Conservation (phyloP, 129 eudicot species). For the sunflower (Helianthus annuus) region HanXRQr2.0-SUNRISE NC_035444.2:5449005-5449504, state of each 20-base stretch:
- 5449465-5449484: constrained; percentile 74
- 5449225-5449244: constrained; percentile 50
- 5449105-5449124: not conserved
- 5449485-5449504: constrained; percentile 75
- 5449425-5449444: constrained; percentile 60
- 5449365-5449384: constrained; percentile 64
- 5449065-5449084: too few species aligned
- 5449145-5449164: constrained; percentile 74
- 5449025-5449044: too few species aligned
- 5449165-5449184: constrained; percentile 45
- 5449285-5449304: constrained; percentile 49
- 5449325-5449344: constrained; percentile 69
- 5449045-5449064: too few species aligned
- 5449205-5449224: constrained; percentile 47
- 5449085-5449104: not conserved
- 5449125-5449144: constrained; percentile 57
- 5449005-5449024: too few species aligned
- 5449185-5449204: constrained; percentile 67
- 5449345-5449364: constrained; percentile 82
- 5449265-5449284: constrained; percentile 42
- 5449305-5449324: constrained; percentile 54
- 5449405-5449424: constrained; percentile 53
- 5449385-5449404: constrained; percentile 51
- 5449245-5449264: constrained; percentile 55
- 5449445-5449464: constrained; percentile 48